Base-by-base conservation (phyloP, 2,329 filamentous ascomycete species). In the Talaromyces sp. region DNA sequence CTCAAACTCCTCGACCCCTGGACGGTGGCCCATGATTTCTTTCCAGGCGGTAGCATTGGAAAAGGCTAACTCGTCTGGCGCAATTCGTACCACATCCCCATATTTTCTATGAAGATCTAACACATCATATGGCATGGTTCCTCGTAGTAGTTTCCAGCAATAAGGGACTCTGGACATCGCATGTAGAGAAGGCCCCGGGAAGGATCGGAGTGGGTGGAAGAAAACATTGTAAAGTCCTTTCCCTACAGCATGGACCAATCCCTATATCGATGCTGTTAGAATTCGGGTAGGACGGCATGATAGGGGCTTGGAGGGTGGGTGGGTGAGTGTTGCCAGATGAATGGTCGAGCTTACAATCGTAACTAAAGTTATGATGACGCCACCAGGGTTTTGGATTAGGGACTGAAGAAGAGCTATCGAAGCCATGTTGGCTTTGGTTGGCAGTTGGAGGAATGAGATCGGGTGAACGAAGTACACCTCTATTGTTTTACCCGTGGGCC, bases 51-150 rank as follows among this genome's bases (percentile, higher is more conserved):
- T 60, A 1, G 44, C 32, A 30, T 41, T 22, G 14, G 45, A 39
- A 17, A 65, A 65, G n/a, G 57, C 52, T 6, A 70, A 52, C 32
- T 68, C 61, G 19, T 65, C 58, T 1, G 64, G 63, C 11, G 61
- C 66, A 20, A 70, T 64, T 2, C 68, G 65, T 3, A 71, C 60
- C 13, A 69, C 57, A 9, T 63, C 44, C 3, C 68, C 68, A 29
- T 71, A 68, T 22, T 56, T 57, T 24, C 55, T 16, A 43, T 71
- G 68, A 5, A 68, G 44, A 7, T 60, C 42, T 3, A 60, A 44
- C n/a, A 67, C 55, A 5, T 63, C 52, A 14, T 61, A 60, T 14
- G 57, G 52, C 5, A 68, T 55, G 2, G 56, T 33, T 8, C 49
- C 49, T 3, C 35, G 37, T n/a, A 52, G 14, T 37, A 43, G 20